Base-by-base conservation (phyloP, 805 yeast species). In the Candida sanyiensis region DNA sequence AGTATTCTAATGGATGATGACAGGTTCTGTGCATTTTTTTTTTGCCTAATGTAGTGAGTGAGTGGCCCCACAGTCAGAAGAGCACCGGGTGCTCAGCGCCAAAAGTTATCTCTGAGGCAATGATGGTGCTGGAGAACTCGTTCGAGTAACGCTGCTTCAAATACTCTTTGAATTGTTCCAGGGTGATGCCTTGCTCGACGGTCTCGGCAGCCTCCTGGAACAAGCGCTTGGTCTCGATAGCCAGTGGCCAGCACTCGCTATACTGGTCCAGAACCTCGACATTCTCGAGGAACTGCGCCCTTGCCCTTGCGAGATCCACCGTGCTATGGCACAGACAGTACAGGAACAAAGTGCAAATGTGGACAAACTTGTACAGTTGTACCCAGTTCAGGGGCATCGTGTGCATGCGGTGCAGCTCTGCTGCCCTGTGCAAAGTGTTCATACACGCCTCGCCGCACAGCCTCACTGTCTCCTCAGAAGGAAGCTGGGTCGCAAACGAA, bases 361-460 rank as follows among this genome's bases (percentile, higher is more conserved):
- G 65, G 22, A 73, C 43, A 19, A 73, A 65, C 37, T 73, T 58
- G 46, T 69, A 66, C 8, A 69, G 48, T 1, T 75, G 69, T 16
- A 70, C 66, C 78, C 78, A 73, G 40, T 69, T 71, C 42, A 69
- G 50, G 0, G 77, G 77, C 23, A 72, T 49, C 28, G 67, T 47
- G 35, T 64, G 67, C 8, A 67, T 59, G 28, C 66, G 63, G 54
- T 67, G 72, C 4, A 72, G 45, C 19, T 58, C 61, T 48, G 69
- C 67, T 3, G 69, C 66, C 44, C 62, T 62, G 15, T 69, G 62
- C 35, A 72, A 48, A 9, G 67, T 65, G 35, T 67, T 62, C n/a
- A 71, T 45, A 44, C 74, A 67, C 15, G 63, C 60, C 31, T 63
- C 65, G 0, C 74, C 72, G 21, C 70, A 46, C 6, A 59, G 50